These are phyloP conservation scores for Suillus occidentalis DNA, from an alignment of 768 basidiomycete species.

Conservation along the genomic window DNA sequence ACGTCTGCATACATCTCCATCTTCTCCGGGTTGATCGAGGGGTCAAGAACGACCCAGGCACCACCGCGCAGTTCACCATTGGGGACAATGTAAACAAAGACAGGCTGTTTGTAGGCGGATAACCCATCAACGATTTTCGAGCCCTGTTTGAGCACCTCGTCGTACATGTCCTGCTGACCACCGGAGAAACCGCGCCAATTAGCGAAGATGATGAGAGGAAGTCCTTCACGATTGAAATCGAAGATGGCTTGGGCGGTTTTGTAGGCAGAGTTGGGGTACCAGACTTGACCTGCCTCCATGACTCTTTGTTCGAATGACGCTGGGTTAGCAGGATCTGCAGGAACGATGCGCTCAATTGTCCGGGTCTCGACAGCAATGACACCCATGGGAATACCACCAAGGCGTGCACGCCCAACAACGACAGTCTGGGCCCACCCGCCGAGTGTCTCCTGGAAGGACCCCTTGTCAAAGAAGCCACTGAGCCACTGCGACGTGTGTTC, in stretches of 20 bases:
- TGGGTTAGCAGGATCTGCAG: slow-evolving; percentile 97
- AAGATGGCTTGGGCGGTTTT: slow-evolving; percentile 99
- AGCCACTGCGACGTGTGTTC: slow-evolving; percentile 76
- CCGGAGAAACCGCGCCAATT: slow-evolving; percentile 99
- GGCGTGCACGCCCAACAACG: slow-evolving; percentile 91
- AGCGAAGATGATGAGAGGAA: slow-evolving; percentile 97
- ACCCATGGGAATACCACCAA: slow-evolving; percentile 96
- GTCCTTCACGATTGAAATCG: slow-evolving; percentile 95
- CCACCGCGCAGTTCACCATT: slow-evolving; percentile 99
- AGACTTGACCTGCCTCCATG: slow-evolving; percentile 99
- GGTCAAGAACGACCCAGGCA: slow-evolving; percentile 99
- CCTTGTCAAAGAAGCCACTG: slow-evolving; percentile 95
- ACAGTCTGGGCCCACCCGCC: slow-evolving; percentile 99
- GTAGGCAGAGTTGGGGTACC: slow-evolving; percentile 99
- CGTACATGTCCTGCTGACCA: slow-evolving; percentile 99
- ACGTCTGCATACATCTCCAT: slow-evolving; percentile 99
- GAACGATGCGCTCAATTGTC: slow-evolving; percentile 93
- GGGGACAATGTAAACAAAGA: slow-evolving; percentile 97
- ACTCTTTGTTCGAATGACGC: slow-evolving; percentile 95
- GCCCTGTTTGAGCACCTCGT: slow-evolving; percentile 95
- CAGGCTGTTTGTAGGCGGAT: slow-evolving; percentile 94
- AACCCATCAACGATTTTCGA: slow-evolving; percentile 99
- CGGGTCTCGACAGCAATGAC: slow-evolving; percentile 98
- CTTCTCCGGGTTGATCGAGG: slow-evolving; percentile 93
- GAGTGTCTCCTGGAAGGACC: slow-evolving; percentile 97